These are phyloP conservation scores for Chlamydomonas sphaeroides DNA, from an alignment of 139 green algal species.

Conservation along the genomic window DNA sequence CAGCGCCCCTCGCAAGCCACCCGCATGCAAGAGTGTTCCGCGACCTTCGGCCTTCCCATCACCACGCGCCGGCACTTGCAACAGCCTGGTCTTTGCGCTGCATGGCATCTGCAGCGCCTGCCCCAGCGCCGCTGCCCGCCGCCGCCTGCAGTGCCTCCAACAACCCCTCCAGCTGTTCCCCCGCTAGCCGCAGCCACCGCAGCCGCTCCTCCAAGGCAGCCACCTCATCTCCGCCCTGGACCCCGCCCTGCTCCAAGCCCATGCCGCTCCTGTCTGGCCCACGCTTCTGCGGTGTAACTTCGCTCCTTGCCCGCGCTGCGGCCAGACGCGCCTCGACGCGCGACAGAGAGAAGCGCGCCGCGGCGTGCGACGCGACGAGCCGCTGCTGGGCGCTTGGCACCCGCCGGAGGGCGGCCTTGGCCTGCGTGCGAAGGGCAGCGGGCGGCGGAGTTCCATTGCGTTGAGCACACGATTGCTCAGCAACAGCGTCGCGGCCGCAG, in stretches of 20 bases:
- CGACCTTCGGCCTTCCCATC: too few species aligned
- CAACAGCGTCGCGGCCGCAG: too few species aligned
- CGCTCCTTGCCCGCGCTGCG: too few species aligned
- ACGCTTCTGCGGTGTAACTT: neutral
- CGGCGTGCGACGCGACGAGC: slow-evolving; percentile 4
- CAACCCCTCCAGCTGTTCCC: slow-evolving; percentile 7
- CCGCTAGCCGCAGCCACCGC: slow-evolving; percentile 4
- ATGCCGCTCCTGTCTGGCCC: neutral
- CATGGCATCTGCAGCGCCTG: too few species aligned
- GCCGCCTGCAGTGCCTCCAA: slow-evolving; percentile 3
- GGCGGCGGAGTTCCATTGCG: too few species aligned
- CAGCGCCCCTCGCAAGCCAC: too few species aligned
- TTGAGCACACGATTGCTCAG: neutral
- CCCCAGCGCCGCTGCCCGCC: too few species aligned
- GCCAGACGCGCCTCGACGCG: too few species aligned
- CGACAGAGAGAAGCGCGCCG: slow-evolving; percentile 31
- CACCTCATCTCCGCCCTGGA: neutral
- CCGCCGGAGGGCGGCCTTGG: slow-evolving; percentile 44
- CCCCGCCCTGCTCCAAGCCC: neutral
- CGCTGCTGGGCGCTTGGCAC: slow-evolving; percentile 34
- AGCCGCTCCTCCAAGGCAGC: neutral
- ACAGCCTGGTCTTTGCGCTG: too few species aligned
- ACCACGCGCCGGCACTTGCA: too few species aligned
- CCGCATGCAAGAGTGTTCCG: too few species aligned
- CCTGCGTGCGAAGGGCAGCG: neutral